Percentiles rank a stretch among this genome's conserved stretches.
These are phyloP conservation scores for Fabrea salina DNA, from an alignment of 169 alveolate genomes.

Conservation along the genomic window DNA sequence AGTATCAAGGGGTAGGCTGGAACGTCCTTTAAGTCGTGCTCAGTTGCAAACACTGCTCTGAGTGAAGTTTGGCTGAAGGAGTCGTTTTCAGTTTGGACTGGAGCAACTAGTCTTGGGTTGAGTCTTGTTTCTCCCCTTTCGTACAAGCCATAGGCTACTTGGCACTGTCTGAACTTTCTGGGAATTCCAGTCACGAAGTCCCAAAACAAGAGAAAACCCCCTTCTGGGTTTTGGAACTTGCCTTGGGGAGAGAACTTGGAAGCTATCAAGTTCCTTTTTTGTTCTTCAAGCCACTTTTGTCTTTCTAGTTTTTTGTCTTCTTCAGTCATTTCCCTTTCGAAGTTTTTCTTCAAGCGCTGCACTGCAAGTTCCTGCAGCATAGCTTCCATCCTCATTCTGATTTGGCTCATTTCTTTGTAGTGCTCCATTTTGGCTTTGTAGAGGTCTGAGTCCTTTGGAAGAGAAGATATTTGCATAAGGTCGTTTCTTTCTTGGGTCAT, in stretches of 20 bases:
- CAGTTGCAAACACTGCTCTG: neutral
- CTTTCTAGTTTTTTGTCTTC: neutral
- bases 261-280: neutral
- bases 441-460: conserved; percentile 47
- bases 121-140: conserved; percentile 48
- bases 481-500: conserved; percentile 47
- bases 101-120: conserved; percentile 58
- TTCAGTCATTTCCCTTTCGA: conserved; percentile 28
- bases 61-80: neutral
- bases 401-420: conserved; percentile 35
- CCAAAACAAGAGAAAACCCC: conserved; percentile 44
- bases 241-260: neutral
- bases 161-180: conserved; percentile 37
- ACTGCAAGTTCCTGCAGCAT: conserved; percentile 41
- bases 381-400: conserved; percentile 41
- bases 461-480: conserved; percentile 24
- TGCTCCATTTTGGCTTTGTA: conserved; percentile 43
- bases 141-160: conserved; percentile 55
- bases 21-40: neutral
- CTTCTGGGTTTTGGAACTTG: neutral
- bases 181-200: conserved; percentile 48
- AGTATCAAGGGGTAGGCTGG: neutral
- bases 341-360: conserved; percentile 37
- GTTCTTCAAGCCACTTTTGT: conserved; percentile 18
- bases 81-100: neutral